These are phyloP conservation scores for Aquilaria sinensis DNA, from an alignment of 345 rosid genomes.

Conservation along the genomic window DNA sequence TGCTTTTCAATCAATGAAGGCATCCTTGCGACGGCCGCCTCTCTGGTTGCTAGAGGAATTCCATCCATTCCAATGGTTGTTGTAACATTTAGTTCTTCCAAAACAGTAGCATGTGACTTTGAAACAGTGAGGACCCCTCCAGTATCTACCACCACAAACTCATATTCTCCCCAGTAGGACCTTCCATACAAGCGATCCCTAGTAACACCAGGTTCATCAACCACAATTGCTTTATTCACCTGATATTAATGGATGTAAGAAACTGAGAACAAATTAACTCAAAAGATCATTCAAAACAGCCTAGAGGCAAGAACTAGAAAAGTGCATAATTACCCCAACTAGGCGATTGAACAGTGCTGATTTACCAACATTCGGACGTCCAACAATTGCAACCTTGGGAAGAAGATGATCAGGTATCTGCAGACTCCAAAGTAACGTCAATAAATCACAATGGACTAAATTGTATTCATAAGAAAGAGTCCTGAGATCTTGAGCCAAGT, in stretches of 20 bases:
- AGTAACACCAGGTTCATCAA: conserved; percentile 97
- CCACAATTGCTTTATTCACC: conserved; percentile 91
- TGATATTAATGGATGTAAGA: conserved; percentile 14
- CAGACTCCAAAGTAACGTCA: conserved; percentile 2
- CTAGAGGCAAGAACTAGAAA: not conserved
- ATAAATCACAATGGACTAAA: no score
- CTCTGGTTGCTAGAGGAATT: conserved; percentile 71
- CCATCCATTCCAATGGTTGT: conserved; percentile 96
- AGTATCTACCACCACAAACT: conserved; percentile 87
- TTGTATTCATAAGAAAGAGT: not conserved
- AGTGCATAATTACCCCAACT: conserved; percentile 57
- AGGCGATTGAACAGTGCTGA: conserved; percentile 93
- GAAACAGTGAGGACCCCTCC: conserved; percentile 89
- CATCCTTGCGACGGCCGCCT: conserved; percentile 93
- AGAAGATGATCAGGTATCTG: conserved; percentile 88
- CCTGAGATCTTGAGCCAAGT: no score
- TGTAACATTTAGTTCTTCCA: conserved; percentile 76
- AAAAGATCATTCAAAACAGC: not conserved
- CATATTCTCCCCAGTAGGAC: conserved; percentile 79
- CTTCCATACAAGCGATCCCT: conserved; percentile 93
- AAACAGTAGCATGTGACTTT: conserved; percentile 58
- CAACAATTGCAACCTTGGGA: conserved; percentile 80
- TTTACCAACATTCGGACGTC: conserved; percentile 97
- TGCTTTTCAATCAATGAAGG: conserved; percentile 97
- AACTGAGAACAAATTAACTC: not conserved